These are phyloP conservation scores for Coffea humblotiana DNA, from an alignment of 305 asterid genomes.

Conservation along the genomic window DNA sequence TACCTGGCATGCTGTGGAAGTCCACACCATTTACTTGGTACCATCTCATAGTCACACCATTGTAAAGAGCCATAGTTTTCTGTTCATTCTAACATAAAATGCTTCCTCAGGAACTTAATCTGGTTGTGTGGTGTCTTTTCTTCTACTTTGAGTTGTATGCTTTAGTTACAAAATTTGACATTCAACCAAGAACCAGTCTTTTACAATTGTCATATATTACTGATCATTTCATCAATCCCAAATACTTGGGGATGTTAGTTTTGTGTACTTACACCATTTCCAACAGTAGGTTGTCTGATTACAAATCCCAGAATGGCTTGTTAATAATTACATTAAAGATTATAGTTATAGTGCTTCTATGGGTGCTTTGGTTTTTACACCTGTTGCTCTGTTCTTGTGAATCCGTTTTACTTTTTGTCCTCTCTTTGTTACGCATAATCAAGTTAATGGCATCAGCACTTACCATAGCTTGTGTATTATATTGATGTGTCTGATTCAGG, in stretches of 20 bases:
- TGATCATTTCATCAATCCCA: not conserved
- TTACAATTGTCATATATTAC: not conserved
- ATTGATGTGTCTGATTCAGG: slow-evolving; percentile 45
- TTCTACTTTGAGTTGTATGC: not conserved
- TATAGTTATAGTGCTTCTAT: not conserved
- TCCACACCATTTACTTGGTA: not conserved
- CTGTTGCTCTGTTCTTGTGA: not conserved
- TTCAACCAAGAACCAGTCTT: not conserved
- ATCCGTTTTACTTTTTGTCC: not conserved
- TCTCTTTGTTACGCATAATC: not conserved
- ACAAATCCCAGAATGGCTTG: not conserved
- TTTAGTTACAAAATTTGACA: not conserved
- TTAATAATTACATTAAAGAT: not conserved
- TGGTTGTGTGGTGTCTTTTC: not conserved
- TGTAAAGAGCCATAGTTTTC: not conserved
- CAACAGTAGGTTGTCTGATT: not conserved
- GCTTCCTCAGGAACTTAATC: not conserved
- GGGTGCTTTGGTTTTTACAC: not conserved
- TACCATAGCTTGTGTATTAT: not conserved
- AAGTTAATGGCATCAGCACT: not conserved
- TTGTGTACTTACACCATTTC: not conserved
- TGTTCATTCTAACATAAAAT: not conserved
- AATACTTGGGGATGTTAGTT: not conserved
- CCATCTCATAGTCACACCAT: not conserved
- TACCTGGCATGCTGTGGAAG: not conserved